These are phyloP conservation scores for Gamarada debralockiae DNA, from an alignment of 495 filamentous ascomycete species.

Conservation along the genomic window DNA sequence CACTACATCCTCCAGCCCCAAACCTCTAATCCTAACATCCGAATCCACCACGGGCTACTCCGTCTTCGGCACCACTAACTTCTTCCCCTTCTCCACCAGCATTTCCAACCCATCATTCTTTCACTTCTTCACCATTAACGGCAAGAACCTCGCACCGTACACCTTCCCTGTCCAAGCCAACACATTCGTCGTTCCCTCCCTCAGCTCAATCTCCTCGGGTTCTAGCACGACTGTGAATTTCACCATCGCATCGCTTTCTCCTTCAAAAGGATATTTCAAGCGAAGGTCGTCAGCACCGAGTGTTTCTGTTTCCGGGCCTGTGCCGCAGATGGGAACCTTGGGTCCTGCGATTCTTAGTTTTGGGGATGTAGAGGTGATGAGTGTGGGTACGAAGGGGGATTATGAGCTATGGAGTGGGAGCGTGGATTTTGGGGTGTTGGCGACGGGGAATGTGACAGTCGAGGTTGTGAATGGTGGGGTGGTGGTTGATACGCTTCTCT, in stretches of 20 bases:
- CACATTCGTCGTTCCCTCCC: constrained; percentile 26
- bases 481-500: constrained; percentile 10
- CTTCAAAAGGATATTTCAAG: background rate
- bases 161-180: constrained; percentile 26
- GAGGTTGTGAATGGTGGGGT: constrained; percentile 5
- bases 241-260: constrained; percentile 19
- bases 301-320: constrained; percentile 21
- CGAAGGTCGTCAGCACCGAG: constrained; percentile 12
- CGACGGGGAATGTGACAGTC: constrained; percentile 1
- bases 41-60: constrained; percentile 2
- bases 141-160: constrained; percentile 8
- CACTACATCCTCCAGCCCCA: background rate
- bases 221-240: constrained; percentile 16
- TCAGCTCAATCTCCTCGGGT: constrained; percentile 11
- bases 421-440: constrained; percentile 2
- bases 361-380: constrained; percentile 3
- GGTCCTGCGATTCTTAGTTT: constrained; percentile 23
- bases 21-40: background rate
- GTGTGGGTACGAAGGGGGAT: background rate
- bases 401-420: constrained; percentile 8
- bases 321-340: constrained; percentile 28
- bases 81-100: constrained; percentile 15
- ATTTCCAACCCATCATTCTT: too few species aligned
- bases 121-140: constrained; percentile 17
- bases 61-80: constrained; percentile 12